These are phyloP conservation scores for Leptomonas seymouri DNA, from an alignment of 208 protist genomes.

Conservation along the genomic window DNA sequence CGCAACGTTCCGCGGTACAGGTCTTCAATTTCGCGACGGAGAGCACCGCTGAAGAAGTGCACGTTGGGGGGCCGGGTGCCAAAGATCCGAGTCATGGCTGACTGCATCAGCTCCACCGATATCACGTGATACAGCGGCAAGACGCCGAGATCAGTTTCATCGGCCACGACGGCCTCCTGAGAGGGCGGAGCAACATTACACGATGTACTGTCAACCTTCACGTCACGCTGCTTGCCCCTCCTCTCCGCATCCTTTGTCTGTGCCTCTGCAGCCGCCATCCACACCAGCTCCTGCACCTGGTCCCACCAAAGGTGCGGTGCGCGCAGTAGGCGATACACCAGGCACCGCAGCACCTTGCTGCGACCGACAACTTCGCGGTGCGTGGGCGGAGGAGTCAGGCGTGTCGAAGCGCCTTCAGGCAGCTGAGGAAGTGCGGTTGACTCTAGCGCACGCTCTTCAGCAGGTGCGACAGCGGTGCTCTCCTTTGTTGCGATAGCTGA, in stretches of 20 bases:
- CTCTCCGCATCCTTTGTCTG: not conserved
- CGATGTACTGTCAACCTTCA: not conserved
- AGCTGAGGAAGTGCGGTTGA: not conserved
- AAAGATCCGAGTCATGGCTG: conserved; percentile 31
- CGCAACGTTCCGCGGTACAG: conserved; percentile 5
- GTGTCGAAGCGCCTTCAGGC: not conserved
- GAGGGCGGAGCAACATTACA: too few species aligned
- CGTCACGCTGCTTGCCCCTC: not conserved
- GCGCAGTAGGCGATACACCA: conserved; percentile 36
- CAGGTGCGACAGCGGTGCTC: not conserved
- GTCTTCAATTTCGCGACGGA: not conserved
- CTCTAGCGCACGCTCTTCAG: not conserved
- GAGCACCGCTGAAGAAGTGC: conserved; percentile 33
- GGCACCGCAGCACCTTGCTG: conserved; percentile 42
- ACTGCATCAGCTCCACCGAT: conserved; percentile 2
- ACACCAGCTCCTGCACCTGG: conserved; percentile 39
- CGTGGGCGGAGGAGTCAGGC: not conserved
- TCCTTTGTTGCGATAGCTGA: not conserved
- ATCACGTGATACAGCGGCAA: not conserved
- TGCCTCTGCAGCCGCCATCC: conserved; percentile 19
- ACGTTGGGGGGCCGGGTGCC: conserved; percentile 11
- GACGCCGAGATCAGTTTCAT: too few species aligned
- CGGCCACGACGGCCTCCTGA: too few species aligned
- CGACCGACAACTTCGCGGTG: conserved; percentile 46
- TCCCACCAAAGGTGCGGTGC: conserved; percentile 39